Percentiles rank a stretch among this genome's conserved stretches.
These are phyloP conservation scores for Platismatia glauca DNA, from an alignment of 495 filamentous ascomycete species.

Conservation along the genomic window DNA sequence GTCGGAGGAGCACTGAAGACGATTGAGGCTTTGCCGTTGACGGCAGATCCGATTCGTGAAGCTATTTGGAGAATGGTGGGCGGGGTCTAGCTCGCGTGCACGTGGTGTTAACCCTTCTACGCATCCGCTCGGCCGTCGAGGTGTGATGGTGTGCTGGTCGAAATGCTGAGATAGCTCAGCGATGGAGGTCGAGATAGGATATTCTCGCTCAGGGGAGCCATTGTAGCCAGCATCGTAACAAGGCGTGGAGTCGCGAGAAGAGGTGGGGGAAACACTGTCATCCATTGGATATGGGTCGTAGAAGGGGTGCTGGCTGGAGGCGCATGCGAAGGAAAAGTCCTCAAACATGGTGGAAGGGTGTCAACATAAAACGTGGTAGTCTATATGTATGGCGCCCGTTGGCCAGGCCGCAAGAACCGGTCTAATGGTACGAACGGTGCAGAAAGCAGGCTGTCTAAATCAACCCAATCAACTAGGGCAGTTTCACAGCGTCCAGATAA, in stretches of 20 bases:
- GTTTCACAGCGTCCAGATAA: neutral
- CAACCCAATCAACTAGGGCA: neutral
- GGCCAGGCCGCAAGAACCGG: neutral
- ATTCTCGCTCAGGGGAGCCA: conserved; percentile 1
- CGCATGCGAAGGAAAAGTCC: conserved; percentile 11
- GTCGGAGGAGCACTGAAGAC: conserved; percentile 15
- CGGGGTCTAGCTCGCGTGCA: conserved; percentile 7
- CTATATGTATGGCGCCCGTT: conserved; percentile 4
- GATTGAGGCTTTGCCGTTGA: conserved; percentile 15
- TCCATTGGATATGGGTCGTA: conserved; percentile 8
- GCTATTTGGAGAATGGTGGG: conserved; percentile 10
- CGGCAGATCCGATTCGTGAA: conserved; percentile 15
- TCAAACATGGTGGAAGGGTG: conserved; percentile 14
- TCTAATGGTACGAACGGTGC: neutral
- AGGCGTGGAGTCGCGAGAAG: conserved; percentile 14
- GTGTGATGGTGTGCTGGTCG: conserved; percentile 13
- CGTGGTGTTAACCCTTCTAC: conserved; percentile 2
- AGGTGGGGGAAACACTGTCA: conserved; percentile 15
- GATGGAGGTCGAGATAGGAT: conserved; percentile 7
- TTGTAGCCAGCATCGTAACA: conserved; percentile 3
- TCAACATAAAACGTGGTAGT: conserved; percentile 2
- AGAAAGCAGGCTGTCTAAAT: neutral
- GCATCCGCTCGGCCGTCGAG: conserved; percentile 5
- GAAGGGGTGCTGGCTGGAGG: conserved; percentile 9
- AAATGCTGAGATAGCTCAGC: conserved; percentile 20